phyloP scores from a whole-genome alignment of 257 asterid species.

The Salvia hispanica region DNA sequence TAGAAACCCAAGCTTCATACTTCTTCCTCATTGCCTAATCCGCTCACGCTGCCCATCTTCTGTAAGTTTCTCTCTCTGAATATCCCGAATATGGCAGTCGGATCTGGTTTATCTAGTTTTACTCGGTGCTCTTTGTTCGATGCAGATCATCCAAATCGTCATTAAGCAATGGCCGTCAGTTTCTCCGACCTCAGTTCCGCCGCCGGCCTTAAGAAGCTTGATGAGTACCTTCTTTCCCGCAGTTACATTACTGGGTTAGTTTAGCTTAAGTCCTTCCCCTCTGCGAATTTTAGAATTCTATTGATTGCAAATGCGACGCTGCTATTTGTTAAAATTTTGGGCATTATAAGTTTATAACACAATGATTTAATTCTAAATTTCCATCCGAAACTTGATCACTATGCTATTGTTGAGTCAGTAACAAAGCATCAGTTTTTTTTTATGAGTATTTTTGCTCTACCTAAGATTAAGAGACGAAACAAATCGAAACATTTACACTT shows the following conservation, averaged over 20 bases:
- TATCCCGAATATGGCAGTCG: neutral
- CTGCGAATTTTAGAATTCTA: neutral
- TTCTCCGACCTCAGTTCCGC: conserved; percentile 51
- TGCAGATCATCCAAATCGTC: conserved; percentile 15
- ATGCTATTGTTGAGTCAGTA: no score
- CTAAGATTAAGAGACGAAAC: no score
- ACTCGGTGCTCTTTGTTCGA: neutral
- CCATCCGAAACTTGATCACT: neutral
- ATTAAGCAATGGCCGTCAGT: conserved; percentile 62
- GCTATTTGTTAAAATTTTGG: neutral
- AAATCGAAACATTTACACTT: no score
- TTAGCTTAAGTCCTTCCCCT: neutral
- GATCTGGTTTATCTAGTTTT: neutral
- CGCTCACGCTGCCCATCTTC: conserved; percentile 6
- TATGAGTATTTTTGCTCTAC: no score
- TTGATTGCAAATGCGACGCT: neutral
- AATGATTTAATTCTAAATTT: neutral
- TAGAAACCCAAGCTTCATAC: neutral
- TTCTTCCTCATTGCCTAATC: neutral
- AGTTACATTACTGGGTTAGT: conserved; percentile 89
- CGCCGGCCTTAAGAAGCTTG: conserved; percentile 85
- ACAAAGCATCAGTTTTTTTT: no score
- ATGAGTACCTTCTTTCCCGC: conserved; percentile 78
- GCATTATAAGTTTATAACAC: neutral
- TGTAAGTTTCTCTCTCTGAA: conserved; percentile 24